Base-by-base conservation (phyloP, 768 basidiomycete genomes). In the Tulasnella sp. region DNA sequence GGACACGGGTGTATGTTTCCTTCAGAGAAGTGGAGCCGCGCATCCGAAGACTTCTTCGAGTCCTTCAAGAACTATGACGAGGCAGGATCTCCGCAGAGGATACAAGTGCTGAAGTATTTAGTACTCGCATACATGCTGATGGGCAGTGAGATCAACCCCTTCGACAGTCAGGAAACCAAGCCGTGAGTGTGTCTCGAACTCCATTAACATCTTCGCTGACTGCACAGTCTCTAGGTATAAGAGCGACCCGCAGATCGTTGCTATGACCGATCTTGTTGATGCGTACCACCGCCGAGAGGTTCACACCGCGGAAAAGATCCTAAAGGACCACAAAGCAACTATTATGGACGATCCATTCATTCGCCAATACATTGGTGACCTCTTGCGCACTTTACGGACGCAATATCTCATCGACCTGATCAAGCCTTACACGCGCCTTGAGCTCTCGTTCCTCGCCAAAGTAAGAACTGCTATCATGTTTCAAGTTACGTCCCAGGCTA, bases 1-100 rank as follows among this genome's bases (percentile, higher is more conserved):
- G 26, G 17, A 41, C 11, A n/a, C n/a, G n/a, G 17, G 47, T 38
- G n/a, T 24, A 26, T 21, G 26, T 47, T 64, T n/a, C 60, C 59
- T 11, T n/a, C 51, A 93, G 90, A 88, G 60, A 89, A 96, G 74
- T 99, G 95, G 94, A 86, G 88, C 58, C 83, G 90, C 60, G 96
- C 96, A 0, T 94, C 91, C 64, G 89, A 92, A 69, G 96, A 99
- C 73, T 96, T 99, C 71, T 98, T 98, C 72, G 95, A 98, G 66
- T 96, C 94, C 1, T 99, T 99, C 80, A 81, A 88, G 65, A 96
- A 95, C 69, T 99, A 98, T 69, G 96, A 99, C 66, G 96, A 99
- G 70, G 92, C 94, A 11, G 96, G 96, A 4, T 93, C 91, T 3
- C 86, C 92, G 1, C 94, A 98, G 70, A 78, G 96, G 27, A 96